Base-by-base conservation (phyloP, 768 basidiomycete genomes). In the Rhizopogon vulgaris region DNA sequence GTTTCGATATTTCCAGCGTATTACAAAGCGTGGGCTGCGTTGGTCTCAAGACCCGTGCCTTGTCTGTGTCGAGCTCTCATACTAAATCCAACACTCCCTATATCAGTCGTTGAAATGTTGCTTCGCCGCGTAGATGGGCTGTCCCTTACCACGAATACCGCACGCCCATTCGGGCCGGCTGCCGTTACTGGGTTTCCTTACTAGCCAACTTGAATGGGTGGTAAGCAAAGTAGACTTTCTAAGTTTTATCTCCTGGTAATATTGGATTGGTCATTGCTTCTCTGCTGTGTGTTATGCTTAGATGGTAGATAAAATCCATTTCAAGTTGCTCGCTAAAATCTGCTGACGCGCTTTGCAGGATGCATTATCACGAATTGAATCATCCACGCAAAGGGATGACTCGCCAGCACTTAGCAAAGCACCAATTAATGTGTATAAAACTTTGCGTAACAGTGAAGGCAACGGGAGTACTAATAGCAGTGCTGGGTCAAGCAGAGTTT, bases 211-310 rank as follows among this genome's bases (percentile, higher is more conserved):
- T n/a, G n/a, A n/a, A n/a, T 87, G 83, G 85, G 73, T 85, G 53
- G 84, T 84, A 65, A 32, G 79, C 70, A 34, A n/a, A 4, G 7
- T 28, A 1, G 14, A 32, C 8, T 14, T 3, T 37, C 36, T 10
- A 25, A 24, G 38, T 42, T 27, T 22, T 45, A 54, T 53, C 37
- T 28, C 18, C 57, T 14, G 24, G 12, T 51, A 85, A 82, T 85
- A 85, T 60, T 85, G 84, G 85, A 67, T 86, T 8, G 86, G 87
- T 77, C 49, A 71, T 88, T 18, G 86, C 87, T 28, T 75, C 83
- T 5, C 62, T 89, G 9, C 71, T 89, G 8, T 90, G 86, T 61
- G 62, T 72, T 32, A 55, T 75, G 17, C 72, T 87, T 53, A 86
- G 86, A 62, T 69, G 59, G 75, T 76, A 55, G 56, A 71, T 68